Evolutionary conservation across 306 rosid genomes (phyloP), one percentile per base, ranked within the genome.

Genomic region (Arachis hypogaea): DNA sequence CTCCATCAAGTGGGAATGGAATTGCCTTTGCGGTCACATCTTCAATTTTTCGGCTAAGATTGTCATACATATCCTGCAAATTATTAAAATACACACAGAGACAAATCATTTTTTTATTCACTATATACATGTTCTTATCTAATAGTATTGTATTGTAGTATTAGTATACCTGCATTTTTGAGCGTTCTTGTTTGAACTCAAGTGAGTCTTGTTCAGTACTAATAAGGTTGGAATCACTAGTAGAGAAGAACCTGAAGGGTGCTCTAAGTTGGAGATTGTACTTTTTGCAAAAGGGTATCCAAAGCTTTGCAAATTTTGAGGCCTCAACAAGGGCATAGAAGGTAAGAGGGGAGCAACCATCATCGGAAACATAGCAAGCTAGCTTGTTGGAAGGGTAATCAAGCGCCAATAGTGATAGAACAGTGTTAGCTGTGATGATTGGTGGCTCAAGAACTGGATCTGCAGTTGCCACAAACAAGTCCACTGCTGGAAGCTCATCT

Each of bases 361-460:
- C 96, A 55, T 90, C 96, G 0, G 93, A 88, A 7, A 90, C 90
- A 66, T 90, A 90, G 80, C 93, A 90, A 72, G 93, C 91, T 38
- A 90, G 72, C 76, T 86, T 90, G 63, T 85, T 33, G 59, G 85
- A 7, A 0, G 93, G 96, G 29, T 90, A 90, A 50, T 90, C 90
- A 38, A 90, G 44, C 0, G 96, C 89, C 59, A 90, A 51, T 5
- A 90, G 63, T n/a, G 96, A 90, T 36, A 90, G 54, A 6, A 90
- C 92, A 0, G 93, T 90, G 74, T 90, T 90, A 66, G 76, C n/a
- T 10, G 92, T 85, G 5, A 90, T 47, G 0, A 90, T 76, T 6
- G 96, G 91, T 1, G 93, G 90, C 65, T 90, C 96, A 3, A 83
- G 77, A 29, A 71, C 63, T 7, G 81, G 78, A 4, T 90, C 88